A percentile compares a stretch with the other conserved stretches of the same genome.
These are phyloP conservation scores for Hordeum marinum DNA, from an alignment of 176 grass and related monocot species.

Conservation along the genomic window DNA sequence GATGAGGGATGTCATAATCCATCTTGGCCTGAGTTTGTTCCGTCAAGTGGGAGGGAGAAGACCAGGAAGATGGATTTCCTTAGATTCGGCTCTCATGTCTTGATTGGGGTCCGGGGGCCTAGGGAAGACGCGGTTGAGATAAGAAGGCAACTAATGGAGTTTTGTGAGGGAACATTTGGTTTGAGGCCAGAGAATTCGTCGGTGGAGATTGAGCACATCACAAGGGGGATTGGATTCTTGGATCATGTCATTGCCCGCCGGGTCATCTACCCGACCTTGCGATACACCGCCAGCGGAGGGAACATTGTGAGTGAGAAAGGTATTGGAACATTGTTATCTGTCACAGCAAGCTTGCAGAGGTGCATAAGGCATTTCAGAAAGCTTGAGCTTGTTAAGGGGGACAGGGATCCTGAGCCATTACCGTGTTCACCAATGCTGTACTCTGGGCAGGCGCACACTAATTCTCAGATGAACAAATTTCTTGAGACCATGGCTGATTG, in stretches of 20 bases:
- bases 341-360: constrained; percentile 71
- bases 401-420: constrained; percentile 79
- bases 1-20: constrained; percentile 83
- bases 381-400: constrained; percentile 92
- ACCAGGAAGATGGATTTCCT: constrained; percentile 89
- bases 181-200: constrained; percentile 71
- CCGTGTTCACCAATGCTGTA: constrained; percentile 83
- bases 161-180: constrained; percentile 69
- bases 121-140: constrained; percentile 78
- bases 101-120: constrained; percentile 80
- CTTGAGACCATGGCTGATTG: constrained; percentile 94
- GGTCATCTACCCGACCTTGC: constrained; percentile 84
- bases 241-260: constrained; percentile 81
- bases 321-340: constrained; percentile 73
- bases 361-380: constrained; percentile 89
- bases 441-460: constrained; percentile 89
- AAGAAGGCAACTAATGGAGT: constrained; percentile 65
- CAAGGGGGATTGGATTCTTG: constrained; percentile 89
- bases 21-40: constrained; percentile 94
- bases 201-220: constrained; percentile 94
- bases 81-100: constrained; percentile 70
- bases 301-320: constrained; percentile 82
- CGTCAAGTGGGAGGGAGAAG: constrained; percentile 56
- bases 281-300: constrained; percentile 75
- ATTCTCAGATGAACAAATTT: constrained; percentile 99